Conservation (phyloP, 441 rosid genomes). For the Syzygium malaccense region DNA sequence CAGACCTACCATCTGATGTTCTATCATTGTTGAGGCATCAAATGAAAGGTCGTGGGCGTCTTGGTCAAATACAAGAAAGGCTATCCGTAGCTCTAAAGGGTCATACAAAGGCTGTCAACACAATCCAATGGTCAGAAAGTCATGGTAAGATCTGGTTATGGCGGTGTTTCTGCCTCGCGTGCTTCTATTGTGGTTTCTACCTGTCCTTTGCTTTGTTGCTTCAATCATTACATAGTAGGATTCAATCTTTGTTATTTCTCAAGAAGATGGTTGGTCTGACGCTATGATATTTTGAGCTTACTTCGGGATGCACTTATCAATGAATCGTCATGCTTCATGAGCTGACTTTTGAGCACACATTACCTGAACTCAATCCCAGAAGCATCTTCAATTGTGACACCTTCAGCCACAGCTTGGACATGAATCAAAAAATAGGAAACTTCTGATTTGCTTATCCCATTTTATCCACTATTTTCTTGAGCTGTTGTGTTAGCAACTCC, state of each 20-base stretch:
- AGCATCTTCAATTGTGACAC: neutral
- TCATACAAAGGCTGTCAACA: slow-evolving; percentile 65
- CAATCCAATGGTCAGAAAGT: slow-evolving; percentile 68
- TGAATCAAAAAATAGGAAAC: neutral
- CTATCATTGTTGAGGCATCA: slow-evolving; percentile 32
- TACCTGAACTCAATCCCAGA: neutral
- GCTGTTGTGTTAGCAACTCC: neutral
- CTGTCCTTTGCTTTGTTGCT: neutral
- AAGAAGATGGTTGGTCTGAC: neutral
- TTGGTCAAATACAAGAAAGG: slow-evolving; percentile 34
- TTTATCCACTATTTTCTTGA: neutral
- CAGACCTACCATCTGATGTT: slow-evolving; percentile 32
- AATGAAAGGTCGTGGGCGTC: slow-evolving; percentile 17
- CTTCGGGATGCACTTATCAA: neutral
- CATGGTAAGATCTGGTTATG: slow-evolving; percentile 41
- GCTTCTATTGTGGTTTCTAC: neutral
- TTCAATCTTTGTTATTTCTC: neutral
- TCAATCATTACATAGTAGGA: neutral
- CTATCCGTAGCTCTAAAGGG: slow-evolving; percentile 36
- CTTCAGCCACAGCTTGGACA: neutral
- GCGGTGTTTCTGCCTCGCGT: neutral
- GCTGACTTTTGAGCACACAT: neutral
- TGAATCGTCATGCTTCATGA: neutral
- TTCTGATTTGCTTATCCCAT: neutral
- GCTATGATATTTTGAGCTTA: neutral